These are phyloP conservation scores for Panaeolus cyanescens DNA, from an alignment of 768 basidiomycete species.

Conservation along the genomic window DNA sequence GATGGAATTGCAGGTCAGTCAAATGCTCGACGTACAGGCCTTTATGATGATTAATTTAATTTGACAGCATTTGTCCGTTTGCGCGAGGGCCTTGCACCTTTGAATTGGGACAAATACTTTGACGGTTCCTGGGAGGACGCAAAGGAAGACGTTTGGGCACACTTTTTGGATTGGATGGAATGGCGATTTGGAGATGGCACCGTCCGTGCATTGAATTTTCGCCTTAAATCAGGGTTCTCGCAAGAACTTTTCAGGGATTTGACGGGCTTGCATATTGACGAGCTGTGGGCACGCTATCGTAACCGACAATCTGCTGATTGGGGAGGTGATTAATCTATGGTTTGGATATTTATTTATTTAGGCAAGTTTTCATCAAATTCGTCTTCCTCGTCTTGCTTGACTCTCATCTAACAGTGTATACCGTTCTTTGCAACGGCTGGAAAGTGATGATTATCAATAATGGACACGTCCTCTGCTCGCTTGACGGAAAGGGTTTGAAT, in stretches of 20 bases:
- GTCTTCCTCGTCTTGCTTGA: background rate
- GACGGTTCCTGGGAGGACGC: conserved; percentile 6
- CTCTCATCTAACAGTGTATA: background rate
- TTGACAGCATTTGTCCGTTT: background rate
- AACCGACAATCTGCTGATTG: background rate
- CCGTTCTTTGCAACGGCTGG: too few species aligned
- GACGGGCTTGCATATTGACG: conserved; percentile 9
- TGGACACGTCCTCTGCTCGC: too few species aligned
- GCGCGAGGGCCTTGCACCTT: background rate
- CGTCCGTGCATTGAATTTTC: conserved; percentile 5
- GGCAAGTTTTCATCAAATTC: background rate
- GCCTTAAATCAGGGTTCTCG: background rate
- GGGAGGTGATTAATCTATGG: background rate
- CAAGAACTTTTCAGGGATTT: conserved; percentile 3
- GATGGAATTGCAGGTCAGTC: background rate
- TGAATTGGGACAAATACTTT: background rate
- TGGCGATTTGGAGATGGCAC: conserved; percentile 7
- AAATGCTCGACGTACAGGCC: too few species aligned
- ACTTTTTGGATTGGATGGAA: conserved; percentile 15
- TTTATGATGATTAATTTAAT: background rate
- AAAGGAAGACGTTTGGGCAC: conserved; percentile 6
- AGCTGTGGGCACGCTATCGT: conserved; percentile 13
- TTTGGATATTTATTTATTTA: background rate
- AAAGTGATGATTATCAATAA: too few species aligned
- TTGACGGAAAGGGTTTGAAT: too few species aligned